Conservation (phyloP, 768 basidiomycete species). For the Termitomyces sp. region DNA sequence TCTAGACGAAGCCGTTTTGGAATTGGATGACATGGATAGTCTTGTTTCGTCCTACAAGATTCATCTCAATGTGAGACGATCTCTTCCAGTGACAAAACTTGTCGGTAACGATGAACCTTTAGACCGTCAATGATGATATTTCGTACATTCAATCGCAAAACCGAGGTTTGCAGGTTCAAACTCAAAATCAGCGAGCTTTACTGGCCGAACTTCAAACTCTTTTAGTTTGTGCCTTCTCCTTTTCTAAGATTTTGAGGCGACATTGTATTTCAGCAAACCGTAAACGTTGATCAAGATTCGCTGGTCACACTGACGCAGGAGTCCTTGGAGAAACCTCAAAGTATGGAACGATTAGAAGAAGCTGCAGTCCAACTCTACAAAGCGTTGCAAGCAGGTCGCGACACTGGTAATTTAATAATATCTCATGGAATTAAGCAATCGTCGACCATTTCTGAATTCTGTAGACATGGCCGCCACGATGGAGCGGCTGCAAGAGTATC, state of each 20-base stretch:
- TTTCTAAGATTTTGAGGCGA: background rate
- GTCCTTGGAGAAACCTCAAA: conserved; percentile 73
- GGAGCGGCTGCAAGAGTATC: conserved; percentile 87
- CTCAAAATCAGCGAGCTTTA: conserved; percentile 86
- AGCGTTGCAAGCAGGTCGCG: conserved; percentile 83
- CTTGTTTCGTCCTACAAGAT: conserved; percentile 93
- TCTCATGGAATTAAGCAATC: conserved; percentile 7
- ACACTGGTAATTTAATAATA: conserved; percentile 54
- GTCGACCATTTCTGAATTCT: background rate
- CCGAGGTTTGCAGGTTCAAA: conserved; percentile 94
- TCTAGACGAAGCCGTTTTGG: conserved; percentile 83
- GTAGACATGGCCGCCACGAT: conserved; percentile 96
- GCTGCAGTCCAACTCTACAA: conserved; percentile 91
- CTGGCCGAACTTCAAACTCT: conserved; percentile 84
- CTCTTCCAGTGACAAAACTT: background rate
- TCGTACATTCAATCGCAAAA: conserved; percentile 94
- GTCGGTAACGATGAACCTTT: background rate
- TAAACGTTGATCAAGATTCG: conserved; percentile 80
- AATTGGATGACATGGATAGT: conserved; percentile 87
- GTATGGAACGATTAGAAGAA: conserved; percentile 74
- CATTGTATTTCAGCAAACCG: conserved; percentile 66
- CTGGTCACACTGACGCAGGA: conserved; percentile 80
- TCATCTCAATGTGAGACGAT: conserved; percentile 75
- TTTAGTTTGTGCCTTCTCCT: conserved; percentile 32
- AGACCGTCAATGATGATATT: conserved; percentile 96